Evolutionary conservation across 306 rosid genomes (phyloP), one percentile per base, ranked within the genome.

Genomic region (Quercus mongolica): DNA sequence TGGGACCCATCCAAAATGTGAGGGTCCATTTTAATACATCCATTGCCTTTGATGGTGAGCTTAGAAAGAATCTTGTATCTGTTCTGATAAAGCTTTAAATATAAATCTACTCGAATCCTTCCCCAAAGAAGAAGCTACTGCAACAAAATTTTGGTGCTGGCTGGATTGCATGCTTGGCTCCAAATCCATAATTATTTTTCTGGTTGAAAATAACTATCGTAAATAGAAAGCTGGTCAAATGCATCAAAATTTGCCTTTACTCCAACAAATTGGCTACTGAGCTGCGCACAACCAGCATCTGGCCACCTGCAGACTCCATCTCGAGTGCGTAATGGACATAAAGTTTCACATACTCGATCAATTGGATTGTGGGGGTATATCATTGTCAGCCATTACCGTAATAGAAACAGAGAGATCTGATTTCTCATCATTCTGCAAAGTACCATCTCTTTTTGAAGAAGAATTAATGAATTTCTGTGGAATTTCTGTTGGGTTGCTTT

Each of bases 241-340:
- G 98, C 99, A 80, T 95, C 99, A 69, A 85, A 95, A 85, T 95
- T 95, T 67, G 98, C 98, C 88, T 87, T 95, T 7, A 95, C 76
- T 57, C 99, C 98, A 25, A 93, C 87, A 85, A 93, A 91, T 72
- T 95, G 99, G 86, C 98, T 93, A 49, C 92, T 78, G 61, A 87
- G 74, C 81, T 90, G 98, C 70, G 98, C 99, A 88, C 99, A 95
- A 38, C 78, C 91, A 54, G 97, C 88, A 79, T 87, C 88, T 12
- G 98, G 98, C 99, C 99, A 95, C 76, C 85, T 83, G 86, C 99
- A 95, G 72, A 89, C 89, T 82, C 98, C 98, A 23, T 84, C 97
- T 62, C 80, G 83, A 54, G 92, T 64, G 68, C 88, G 88, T 76
- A 93, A 82, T 0, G 97, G 98, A 76, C 99, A 95, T 20, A 95